Evolutionary conservation across 2,329 filamentous ascomycete species (phyloP), one percentile per base, ranked within the genome.

Genomic region (Colletotrichum sansevieriae): DNA sequence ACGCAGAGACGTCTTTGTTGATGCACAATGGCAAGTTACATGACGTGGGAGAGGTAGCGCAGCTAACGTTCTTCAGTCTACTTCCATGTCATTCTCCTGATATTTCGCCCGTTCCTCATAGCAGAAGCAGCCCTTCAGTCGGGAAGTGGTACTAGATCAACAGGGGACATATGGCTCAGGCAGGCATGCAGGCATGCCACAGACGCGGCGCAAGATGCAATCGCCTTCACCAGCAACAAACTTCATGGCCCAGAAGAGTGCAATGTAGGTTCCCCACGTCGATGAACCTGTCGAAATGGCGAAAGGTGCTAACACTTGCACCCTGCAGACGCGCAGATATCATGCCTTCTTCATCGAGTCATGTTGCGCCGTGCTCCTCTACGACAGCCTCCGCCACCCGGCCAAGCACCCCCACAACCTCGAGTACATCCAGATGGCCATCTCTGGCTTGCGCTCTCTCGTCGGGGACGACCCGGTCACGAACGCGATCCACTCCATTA

Each of bases 311-410:
- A 22, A 63, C 7, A 6, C 4, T 11, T 12, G 6, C n/a, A 9
- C 18, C 18, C 20, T 12, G 3, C 33, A 68, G 65, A 60, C 54
- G 13, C 65, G 65, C 12, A 55, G 74, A 22, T 74, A 74, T 35
- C 69, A 72, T 18, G 73, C 74, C 11, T 77, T 76, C 71, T 77
- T 75, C 63, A 70, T 77, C 46, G 76, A 77, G 39, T 72, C 71
- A 29, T 72, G 70, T 52, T 77, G 74, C 29, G 74, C 74, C 4
- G 76, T 77, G 6, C 70, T 77, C 10, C 52, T 77, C 6, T 75
- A 76, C 49, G 75, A 77, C 65, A 74, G 72, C 29, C 70, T 77
- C 11, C 71, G 73, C 18, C 73, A 75, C 44, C 74, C 75, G 0
- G 68, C 72, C 10, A 77, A 77, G 47, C 73, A 76, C 25, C 71